Base-by-base conservation (phyloP, 768 basidiomycete species). In the Boletellus emodensis region DNA sequence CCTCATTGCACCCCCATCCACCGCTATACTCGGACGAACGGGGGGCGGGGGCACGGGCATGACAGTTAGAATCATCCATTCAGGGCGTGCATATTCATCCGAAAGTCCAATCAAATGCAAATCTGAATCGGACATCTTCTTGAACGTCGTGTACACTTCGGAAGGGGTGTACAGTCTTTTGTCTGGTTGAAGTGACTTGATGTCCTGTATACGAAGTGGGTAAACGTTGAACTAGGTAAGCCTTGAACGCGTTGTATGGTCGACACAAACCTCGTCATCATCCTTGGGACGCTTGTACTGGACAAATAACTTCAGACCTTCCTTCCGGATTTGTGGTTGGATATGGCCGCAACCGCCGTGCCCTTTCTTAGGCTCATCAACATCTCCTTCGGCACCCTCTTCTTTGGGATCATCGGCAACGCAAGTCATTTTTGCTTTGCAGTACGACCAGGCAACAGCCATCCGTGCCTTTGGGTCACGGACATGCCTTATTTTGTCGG, bases 1-100 rank as follows among this genome's bases (percentile, higher is more conserved):
- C 38, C 94, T 82, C 87, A 95, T 93, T 2, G 90, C 86, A 45
- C 95, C 94, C 18, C 95, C 95, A 59, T 98, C 95, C 26, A 97
- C 90, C 12, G 95, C 88, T 50, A 99, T 97, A 71, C 93, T 95
- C 0, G 96, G 96, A 43, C 96, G 91, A 47, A 99, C 96, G 8
- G 96, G 93, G 6, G 95, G 95, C 2, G 96, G 96, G 2, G 96
- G 96, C 0, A 99, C 95, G 33, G 96, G 96, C 67, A 98, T 80
- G 34, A 97, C 93, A 0, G 96, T 98, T 37, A 98, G 74, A 58
- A 99, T 96, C 96, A 99, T 98, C 96, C 96, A 99, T 62, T 97
- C 93, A 3, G 96, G 96, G 37, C 94, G 83, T 7, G 96, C 95
- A 65, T 96, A 98, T 65, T 92, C 90, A 51, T 94, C 90, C 24